Conservation (phyloP, 202 grass and related monocot genomes). For the Setaria italica region DNA sequence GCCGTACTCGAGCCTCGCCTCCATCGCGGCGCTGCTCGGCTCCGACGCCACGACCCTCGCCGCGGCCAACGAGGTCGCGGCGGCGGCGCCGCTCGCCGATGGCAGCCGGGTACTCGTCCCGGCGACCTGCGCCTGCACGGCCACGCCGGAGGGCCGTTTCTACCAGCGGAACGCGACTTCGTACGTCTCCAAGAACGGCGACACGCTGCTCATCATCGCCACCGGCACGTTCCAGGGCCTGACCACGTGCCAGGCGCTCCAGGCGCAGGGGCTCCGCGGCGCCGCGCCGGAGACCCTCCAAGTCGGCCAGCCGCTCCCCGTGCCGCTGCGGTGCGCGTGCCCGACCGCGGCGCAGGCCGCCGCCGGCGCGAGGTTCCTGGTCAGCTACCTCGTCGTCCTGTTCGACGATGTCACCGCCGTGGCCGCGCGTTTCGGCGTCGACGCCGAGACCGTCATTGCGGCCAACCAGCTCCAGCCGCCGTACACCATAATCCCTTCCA, state of each 20-base stretch:
- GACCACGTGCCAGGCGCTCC: constrained; percentile 71
- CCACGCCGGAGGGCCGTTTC: background rate
- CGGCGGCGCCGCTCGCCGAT: background rate
- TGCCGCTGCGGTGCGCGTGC: constrained; percentile 82
- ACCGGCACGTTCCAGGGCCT: constrained; percentile 61
- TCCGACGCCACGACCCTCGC: constrained; percentile 43
- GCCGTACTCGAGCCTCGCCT: constrained; percentile 33
- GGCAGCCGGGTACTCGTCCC: constrained; percentile 61
- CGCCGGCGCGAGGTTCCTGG: constrained; percentile 50
- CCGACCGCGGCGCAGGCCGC: constrained; percentile 56
- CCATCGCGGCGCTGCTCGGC: constrained; percentile 57
- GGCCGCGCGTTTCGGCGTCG: constrained; percentile 54
- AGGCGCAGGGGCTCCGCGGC: constrained; percentile 42
- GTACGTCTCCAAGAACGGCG: constrained; percentile 33
- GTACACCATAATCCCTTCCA: constrained; percentile 36
- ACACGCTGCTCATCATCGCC: constrained; percentile 54
- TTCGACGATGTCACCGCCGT: constrained; percentile 43
- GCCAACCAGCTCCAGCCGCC: constrained; percentile 49
- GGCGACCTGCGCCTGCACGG: constrained; percentile 61
- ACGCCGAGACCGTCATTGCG: background rate
- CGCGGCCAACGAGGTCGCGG: background rate
- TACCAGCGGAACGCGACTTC: constrained; percentile 70
- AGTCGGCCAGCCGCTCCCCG: background rate
- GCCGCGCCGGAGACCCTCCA: background rate
- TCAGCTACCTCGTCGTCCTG: constrained; percentile 62